Evolutionary conservation across 805 yeast genomes (phyloP), one percentile per base, ranked within the genome.

Genomic region (Saccharomycopsis capsularis): DNA sequence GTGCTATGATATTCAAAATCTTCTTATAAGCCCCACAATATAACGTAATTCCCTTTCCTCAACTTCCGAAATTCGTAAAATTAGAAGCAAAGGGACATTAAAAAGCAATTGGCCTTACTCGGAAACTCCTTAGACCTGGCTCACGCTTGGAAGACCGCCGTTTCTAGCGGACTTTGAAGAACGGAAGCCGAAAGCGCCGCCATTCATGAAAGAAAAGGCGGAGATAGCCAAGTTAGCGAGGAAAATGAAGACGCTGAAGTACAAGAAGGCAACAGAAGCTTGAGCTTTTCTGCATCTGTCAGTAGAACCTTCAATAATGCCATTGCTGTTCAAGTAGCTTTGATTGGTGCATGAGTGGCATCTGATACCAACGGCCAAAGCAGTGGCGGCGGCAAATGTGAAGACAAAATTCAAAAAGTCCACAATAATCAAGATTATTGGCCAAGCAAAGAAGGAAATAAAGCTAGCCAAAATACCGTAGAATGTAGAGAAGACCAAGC

Each of bases 281-380:
- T 93, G 98, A 49, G 95, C 89, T 73, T 87, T 82, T 76, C 97
- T 86, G 74, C 99, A 93, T 75, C 98, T 81, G 62, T 79, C 85
- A 21, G 71, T 61, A 39, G 82, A 74, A 57, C 95, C 95, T 72
- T 86, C 87, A 53, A 85, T 68, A 59, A 86, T 76, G 54, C 67
- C 67, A 77, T 91, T 91, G 56, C 59, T 43, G 58, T 79, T 72
- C 57, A 89, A 53, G 75, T 86, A 89, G 48, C 38, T 51, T 54
- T 71, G 57, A 79, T 88, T 84, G 59, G 72, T 52, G 76, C 99
- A 91, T 37, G 95, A 83, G 76, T 89, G 96, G 56, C 74, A 75
- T 68, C 90, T 80, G 63, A 85, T 81, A 61, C 81, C 95, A 53
- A 87, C 95, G 47, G 98, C 98, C 63, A 93, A 73, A 46, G 96